Evolutionary conservation across 1,139 yeast genomes (phyloP).

Genomic region (Diutina siamensis): DNA sequence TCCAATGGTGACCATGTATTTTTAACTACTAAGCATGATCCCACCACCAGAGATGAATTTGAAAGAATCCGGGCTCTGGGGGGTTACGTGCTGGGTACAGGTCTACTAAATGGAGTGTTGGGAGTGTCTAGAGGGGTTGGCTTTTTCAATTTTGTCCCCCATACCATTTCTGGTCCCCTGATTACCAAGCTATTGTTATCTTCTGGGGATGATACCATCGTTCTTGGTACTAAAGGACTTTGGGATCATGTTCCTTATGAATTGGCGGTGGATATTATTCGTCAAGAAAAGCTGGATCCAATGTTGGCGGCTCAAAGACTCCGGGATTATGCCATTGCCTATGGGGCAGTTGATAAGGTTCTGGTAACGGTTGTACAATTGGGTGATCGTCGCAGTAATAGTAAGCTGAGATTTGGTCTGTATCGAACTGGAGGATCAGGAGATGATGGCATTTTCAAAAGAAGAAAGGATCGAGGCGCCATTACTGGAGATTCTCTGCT

Average conservation of each 20-base stretch:
- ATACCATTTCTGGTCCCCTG: constrained; percentile 82
- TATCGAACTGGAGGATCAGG: constrained; percentile 11
- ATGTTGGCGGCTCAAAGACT: constrained; percentile 88
- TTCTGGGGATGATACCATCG: constrained; percentile 70
- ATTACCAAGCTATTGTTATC: constrained; percentile 51
- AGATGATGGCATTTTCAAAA: constrained; percentile 33
- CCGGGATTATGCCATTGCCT: constrained; percentile 88
- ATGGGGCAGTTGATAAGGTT: constrained; percentile 78
- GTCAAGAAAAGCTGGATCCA: constrained; percentile 75
- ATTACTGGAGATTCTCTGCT: constrained; percentile 64
- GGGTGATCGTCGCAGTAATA: constrained; percentile 22
- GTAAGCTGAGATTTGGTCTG: constrained; percentile 9
- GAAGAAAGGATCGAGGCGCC: constrained; percentile 42
- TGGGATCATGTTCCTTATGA: constrained; percentile 83
- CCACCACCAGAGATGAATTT: constrained; percentile 69
- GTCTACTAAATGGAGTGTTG: constrained; percentile 72
- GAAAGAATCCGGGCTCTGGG: constrained; percentile 86
- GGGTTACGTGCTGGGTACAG: constrained; percentile 80
- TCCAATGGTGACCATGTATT: constrained; percentile 70
- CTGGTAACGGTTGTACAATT: constrained; percentile 75
- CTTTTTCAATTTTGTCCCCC: constrained; percentile 75
- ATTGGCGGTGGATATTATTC: constrained; percentile 80
- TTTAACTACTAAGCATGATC: constrained; percentile 74
- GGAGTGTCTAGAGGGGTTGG: constrained; percentile 90
- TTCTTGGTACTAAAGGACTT: constrained; percentile 73